Evolutionary conservation across 306 rosid species (phyloP), one percentile per base, ranked within the genome.

Genomic region (Trichosanthes truncata): DNA sequence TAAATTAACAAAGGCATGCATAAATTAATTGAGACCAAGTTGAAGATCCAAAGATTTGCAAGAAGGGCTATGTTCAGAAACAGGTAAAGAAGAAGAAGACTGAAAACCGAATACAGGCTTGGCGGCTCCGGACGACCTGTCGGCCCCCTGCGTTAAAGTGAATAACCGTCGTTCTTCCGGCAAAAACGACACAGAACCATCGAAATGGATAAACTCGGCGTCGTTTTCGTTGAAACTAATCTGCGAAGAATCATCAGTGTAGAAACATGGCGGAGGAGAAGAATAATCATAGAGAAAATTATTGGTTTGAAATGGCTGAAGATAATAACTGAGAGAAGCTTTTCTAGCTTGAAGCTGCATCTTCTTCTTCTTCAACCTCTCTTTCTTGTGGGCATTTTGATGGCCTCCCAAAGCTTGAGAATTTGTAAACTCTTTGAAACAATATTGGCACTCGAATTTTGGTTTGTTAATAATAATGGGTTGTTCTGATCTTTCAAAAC

Each of bases 351-450:
- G 99, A 76, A 95, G 92, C 73, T 95, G 97, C 83, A 93, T 80
- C 41, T 89, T 92, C 63, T 95, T 95, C 88, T 93, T 91, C 97
- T 95, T 93, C 97, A 95, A 87, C 60, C 97, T 88, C 76, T 95
- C 99, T 84, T 95, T 95, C 85, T 95, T 95, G 80, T 95, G 98
- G 0, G 98, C 98, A 86, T 95, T 95, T 86, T 93, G 99, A 74
- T 95, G 99, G 33, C 99, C 99, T 0, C 99, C 99, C 18, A 95
- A 76, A 66, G 99, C 99, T 63, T 95, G 99, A 25, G 99, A 95
- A 62, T 95, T 95, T 38, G 93, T 91, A 51, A 95, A 95, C 67
- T 93, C 93, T 77, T 95, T 95, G 69, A 86, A 85, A 82, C 99
- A 95, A 60, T 84, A 95, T 78, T 93, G 99, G 74, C 99, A 95